A percentile compares a stretch with the other conserved stretches of the same genome.
These are phyloP conservation scores for Chrysosporium queenslandicum DNA, from an alignment of 2,329 filamentous ascomycete genomes.

Conservation along the genomic window DNA sequence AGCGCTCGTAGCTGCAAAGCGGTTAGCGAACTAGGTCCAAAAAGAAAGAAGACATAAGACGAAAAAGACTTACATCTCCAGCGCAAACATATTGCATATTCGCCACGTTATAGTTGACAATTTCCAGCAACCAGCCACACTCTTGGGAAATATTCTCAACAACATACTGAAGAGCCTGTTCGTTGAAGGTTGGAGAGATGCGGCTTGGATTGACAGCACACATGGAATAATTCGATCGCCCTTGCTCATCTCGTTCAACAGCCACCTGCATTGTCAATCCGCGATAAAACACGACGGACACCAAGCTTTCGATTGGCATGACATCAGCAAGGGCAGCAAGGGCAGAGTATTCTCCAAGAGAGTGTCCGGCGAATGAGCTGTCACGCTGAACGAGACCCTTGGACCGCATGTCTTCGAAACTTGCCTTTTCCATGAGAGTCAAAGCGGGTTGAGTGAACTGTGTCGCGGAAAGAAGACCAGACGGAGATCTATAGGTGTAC, in stretches of 20 bases:
- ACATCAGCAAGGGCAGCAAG: slow-evolving; percentile 93
- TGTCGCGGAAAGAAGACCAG: slow-evolving; percentile 86
- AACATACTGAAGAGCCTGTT: slow-evolving; percentile 91
- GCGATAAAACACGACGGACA: slow-evolving; percentile 98
- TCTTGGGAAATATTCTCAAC: slow-evolving; percentile 90
- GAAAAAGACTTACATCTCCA: slow-evolving; percentile 44
- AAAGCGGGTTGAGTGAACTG: slow-evolving; percentile 97
- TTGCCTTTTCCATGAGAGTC: slow-evolving; percentile 98
- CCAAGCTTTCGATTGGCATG: slow-evolving; percentile 98
- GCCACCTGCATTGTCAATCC: slow-evolving; percentile 98
- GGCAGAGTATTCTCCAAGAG: slow-evolving; percentile 94
- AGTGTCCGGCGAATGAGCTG: slow-evolving; percentile 96
- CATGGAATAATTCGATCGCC: slow-evolving; percentile 98
- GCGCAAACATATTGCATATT: slow-evolving; percentile 62
- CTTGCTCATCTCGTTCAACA: slow-evolving; percentile 85
- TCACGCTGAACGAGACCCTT: slow-evolving; percentile 93
- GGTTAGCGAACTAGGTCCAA: slow-evolving; percentile 14
- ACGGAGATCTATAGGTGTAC: slow-evolving; percentile 94
- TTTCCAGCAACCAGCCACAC: slow-evolving; percentile 92
- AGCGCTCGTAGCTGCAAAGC: slow-evolving; percentile 47
- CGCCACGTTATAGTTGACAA: slow-evolving; percentile 85
- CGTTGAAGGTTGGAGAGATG: slow-evolving; percentile 97
- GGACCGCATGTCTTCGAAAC: slow-evolving; percentile 96
- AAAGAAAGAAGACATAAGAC: not conserved
- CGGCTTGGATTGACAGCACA: slow-evolving; percentile 97